Evolutionary conservation across 129 eudicot species (phyloP).

Genomic region (Smallanthus sonchifolius): DNA sequence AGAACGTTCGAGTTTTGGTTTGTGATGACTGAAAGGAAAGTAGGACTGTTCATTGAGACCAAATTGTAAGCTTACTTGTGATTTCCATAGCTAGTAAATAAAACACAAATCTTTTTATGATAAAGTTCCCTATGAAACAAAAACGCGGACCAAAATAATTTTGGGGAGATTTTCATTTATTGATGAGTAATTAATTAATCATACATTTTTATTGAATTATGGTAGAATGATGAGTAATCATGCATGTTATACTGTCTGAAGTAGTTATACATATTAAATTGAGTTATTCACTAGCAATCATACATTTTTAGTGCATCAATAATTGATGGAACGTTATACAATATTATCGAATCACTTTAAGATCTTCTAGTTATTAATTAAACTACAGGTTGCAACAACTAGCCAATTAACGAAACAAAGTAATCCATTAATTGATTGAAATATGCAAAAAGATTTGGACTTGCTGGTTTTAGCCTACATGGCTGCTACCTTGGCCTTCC

Average conservation of each 20-base stretch:
- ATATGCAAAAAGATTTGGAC: not conserved
- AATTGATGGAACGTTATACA: not conserved
- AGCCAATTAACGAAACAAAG: no score
- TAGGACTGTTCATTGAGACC: not conserved
- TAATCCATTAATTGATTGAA: not conserved
- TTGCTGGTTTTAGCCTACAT: not conserved
- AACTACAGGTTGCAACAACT: not conserved
- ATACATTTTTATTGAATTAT: not conserved
- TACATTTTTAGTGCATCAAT: not conserved
- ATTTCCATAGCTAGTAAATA: not conserved
- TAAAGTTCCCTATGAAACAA: constrained; percentile 1
- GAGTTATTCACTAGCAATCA: constrained; percentile 4
- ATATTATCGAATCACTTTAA: not conserved
- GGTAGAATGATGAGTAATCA: not conserved
- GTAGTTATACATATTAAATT: not conserved
- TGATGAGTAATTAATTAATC: not conserved
- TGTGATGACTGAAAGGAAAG: not conserved
- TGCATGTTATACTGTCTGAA: constrained; percentile 9
- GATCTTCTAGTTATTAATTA: not conserved
- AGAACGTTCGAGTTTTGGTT: not conserved
- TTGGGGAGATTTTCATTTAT: constrained; percentile 1
- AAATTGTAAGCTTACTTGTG: constrained; percentile 9
- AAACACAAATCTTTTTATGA: not conserved
- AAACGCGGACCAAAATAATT: not conserved
- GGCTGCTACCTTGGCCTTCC: not conserved